A percentile compares a stretch with the other conserved stretches of the same genome.
Conservation (phyloP, 2,329 filamentous ascomycete genomes). For the Sporothrix humicola region DNA sequence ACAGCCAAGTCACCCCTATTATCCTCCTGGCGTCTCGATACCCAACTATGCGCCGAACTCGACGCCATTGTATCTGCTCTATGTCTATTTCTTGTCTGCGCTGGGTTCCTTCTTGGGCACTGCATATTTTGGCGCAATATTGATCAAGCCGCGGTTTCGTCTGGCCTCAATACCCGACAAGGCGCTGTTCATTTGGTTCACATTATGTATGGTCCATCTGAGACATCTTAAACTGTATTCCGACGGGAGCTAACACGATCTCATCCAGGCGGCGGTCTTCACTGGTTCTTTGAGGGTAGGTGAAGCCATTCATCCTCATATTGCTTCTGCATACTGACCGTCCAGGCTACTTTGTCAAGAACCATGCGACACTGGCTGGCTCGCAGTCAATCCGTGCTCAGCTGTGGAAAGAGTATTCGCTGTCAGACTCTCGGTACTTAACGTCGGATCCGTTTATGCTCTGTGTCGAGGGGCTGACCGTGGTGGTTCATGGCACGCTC, state of each 20-base stretch:
- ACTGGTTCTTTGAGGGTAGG: constrained; percentile 79
- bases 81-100: constrained; percentile 48
- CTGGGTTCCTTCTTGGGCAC: constrained; percentile 47
- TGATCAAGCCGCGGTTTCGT: constrained; percentile 35
- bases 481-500: constrained; percentile 66
- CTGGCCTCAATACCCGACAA: constrained; percentile 49
- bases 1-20: constrained; percentile 55
- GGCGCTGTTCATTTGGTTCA: constrained; percentile 59
- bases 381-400: constrained; percentile 78
- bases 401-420: constrained; percentile 90
- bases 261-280: constrained; percentile 66
- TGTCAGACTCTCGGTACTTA: constrained; percentile 86
- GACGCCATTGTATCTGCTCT: constrained; percentile 48
- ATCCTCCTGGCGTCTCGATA: constrained; percentile 52
- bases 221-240: background rate
- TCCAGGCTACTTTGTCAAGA: constrained; percentile 72
- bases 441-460: constrained; percentile 82
- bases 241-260: background rate
- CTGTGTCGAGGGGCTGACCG: constrained; percentile 85
- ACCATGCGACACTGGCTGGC: constrained; percentile 68
- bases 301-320: background rate
- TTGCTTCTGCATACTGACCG: background rate
- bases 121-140: constrained; percentile 43
- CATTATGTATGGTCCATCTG: constrained; percentile 53
- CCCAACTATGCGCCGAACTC: constrained; percentile 55